phyloP scores from a whole-genome alignment of 768 basidiomycete genomes.

The Suillus plorans region DNA sequence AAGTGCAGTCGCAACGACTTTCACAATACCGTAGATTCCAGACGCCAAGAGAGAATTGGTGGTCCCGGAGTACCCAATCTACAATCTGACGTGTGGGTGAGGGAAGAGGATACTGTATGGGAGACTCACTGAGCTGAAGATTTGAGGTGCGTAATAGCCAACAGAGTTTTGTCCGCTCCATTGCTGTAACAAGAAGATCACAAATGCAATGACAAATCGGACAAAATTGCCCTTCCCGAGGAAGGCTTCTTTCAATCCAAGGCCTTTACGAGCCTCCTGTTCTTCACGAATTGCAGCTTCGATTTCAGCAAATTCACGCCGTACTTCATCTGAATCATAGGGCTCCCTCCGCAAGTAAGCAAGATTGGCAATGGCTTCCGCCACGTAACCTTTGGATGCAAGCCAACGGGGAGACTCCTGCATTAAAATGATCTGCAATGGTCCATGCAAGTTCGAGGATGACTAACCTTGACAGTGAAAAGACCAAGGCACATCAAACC shows the following conservation, averaged over 20 bases:
- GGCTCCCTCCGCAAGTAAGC: constrained; percentile 59
- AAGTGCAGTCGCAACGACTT: constrained; percentile 62
- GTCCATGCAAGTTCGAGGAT: not conserved
- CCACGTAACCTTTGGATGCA: constrained; percentile 55
- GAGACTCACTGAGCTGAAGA: constrained; percentile 58
- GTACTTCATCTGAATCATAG: constrained; percentile 42
- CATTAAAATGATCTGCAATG: constrained; percentile 19
- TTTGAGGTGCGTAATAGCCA: constrained; percentile 73
- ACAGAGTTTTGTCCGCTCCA: constrained; percentile 86
- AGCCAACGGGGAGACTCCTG: constrained; percentile 80
- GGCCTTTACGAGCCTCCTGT: constrained; percentile 57
- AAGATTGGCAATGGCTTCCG: constrained; percentile 57
- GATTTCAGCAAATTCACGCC: constrained; percentile 75
- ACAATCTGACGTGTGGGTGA: not conserved
- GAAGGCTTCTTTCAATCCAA: constrained; percentile 71
- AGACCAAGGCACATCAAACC: constrained; percentile 70
- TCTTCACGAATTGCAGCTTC: constrained; percentile 79
- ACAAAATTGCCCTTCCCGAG: constrained; percentile 78
- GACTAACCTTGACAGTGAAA: constrained; percentile 56
- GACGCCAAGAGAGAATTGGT: constrained; percentile 67
- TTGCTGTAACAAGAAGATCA: constrained; percentile 79
- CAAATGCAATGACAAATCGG: constrained; percentile 83
- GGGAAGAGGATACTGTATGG: not conserved
- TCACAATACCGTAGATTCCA: constrained; percentile 69
- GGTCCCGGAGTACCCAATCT: constrained; percentile 67